Base-by-base conservation (phyloP, 148 eudicot species). In the Rheum nobile region DNA sequence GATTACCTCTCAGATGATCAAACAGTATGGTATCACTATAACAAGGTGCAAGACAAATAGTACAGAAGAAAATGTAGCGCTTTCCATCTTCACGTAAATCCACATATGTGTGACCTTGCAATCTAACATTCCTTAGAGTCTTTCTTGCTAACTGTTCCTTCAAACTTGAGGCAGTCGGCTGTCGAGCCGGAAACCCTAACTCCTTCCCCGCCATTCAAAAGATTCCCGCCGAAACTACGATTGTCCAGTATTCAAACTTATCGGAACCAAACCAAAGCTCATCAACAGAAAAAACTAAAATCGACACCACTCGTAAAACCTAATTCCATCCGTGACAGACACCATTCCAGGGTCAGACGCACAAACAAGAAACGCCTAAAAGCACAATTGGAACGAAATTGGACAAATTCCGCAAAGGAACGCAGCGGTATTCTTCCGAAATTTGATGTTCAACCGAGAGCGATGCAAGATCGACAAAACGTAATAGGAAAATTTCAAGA, bases 21-120 rank as follows among this genome's bases (percentile, higher is more conserved):
- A 71, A 77, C 86, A 94, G 80, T 46, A 84, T 75, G 0, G 79
- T 69, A 39, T 94, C 97, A 55, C 91, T 83, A 79, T 94, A 86
- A 77, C 97, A 94, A 37, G 90, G 96, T 12, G 96, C 83, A 72
- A 84, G 76, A 82, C 98, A 94, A 84, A 94, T 44, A 3, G 89
- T 85, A 63, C 98, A 94, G 77, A 91, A 94, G 86, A 91, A 94
- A 3, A 94, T 74, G 44, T 75, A 73, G 71, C 84, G 81, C 81
- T 91, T 91, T 59, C 90, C 93, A 75, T 91, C 98, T 82, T 88
- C 86, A 78, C 98, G 87, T 11, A 91, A 83, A 79, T 94, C 98
- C 44, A 94, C 92, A 79, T 89, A 94, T 0, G 80, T 83, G 80
- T 94, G 98, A 71, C 98, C 98, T 71, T 87, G 87, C 52, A 67